Base-by-base conservation (phyloP, 2,329 filamentous ascomycete species). In the Colletotrichum spinosum region DNA sequence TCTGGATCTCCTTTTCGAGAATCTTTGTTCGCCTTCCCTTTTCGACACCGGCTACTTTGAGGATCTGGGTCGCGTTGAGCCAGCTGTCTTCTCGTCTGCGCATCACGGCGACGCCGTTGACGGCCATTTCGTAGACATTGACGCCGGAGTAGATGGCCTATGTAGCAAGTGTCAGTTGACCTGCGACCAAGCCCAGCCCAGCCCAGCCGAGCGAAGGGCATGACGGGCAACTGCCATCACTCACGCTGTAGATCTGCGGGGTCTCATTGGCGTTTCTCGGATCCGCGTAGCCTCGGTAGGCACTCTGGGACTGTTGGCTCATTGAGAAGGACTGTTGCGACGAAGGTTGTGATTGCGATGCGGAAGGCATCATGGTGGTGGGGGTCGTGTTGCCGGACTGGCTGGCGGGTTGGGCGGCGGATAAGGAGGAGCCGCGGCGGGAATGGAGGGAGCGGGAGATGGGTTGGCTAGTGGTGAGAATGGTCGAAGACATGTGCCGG, bases 1-100 rank as follows among this genome's bases (percentile, higher is more conserved):
- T 96, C 69, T 97, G 88, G 65, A 99, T 97, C 78, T 99, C 96
- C 79, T 98, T 98, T 77, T 99, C 96, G 55, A 99, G 85, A 8
- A 98, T 97, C 79, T 98, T 98, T 64, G 96, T 98, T 71, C 96
- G 91, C 80, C 97, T 97, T 66, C 95, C 96, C 81, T 99, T 99
- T 75, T 97, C 95, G 67, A 99, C 94, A 55, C 94, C 94, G 41
- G 96, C 96, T 41, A 98, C 94, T 76, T 99, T 99, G 69, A 99
- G 87, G 70, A 99, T 98, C 78, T 99, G 96, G 0, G 96, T 99
- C 56, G 96, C 96, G 80, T 99, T 99, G 70, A 99, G 85, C 93
- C 95, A 98, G 70, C 93, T 95, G 78, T 99, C 96, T 70, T 92
- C 91, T 69, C 96, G 91, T 64, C 96, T 90, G 76, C 96, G 93